phyloP scores from a whole-genome alignment of 805 yeast genomes.

The Aciculoconidium aculeatum region DNA sequence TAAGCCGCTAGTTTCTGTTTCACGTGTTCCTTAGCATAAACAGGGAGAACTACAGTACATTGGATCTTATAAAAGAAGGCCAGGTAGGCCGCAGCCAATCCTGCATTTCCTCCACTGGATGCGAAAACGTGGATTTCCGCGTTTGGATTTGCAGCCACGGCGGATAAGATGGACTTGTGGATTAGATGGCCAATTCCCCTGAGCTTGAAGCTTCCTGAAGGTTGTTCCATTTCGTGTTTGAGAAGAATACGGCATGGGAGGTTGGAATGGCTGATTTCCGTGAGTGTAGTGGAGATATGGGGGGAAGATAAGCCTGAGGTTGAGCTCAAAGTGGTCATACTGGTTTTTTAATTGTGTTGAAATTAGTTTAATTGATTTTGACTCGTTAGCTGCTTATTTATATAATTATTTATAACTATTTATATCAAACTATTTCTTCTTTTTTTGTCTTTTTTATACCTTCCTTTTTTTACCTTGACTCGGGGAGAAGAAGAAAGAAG shows the following conservation, averaged over 20 bases:
- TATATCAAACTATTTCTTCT: no score
- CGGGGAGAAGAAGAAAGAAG: no score
- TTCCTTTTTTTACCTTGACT: no score
- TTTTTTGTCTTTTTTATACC: no score
- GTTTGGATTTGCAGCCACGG: constrained; percentile 13
- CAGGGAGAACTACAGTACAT: constrained; percentile 64
- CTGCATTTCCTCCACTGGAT: constrained; percentile 54
- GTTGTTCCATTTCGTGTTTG: constrained; percentile 49
- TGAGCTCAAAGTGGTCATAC: no score
- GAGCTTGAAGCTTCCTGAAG: constrained; percentile 53
- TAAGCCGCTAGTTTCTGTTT: constrained; percentile 36
- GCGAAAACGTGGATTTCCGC: constrained; percentile 39
- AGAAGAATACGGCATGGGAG: constrained; percentile 37
- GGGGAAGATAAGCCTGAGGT: constrained; percentile 18
- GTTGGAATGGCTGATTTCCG: constrained; percentile 28
- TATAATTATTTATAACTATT: no score
- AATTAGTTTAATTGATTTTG: not conserved
- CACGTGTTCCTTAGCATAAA: constrained; percentile 41
- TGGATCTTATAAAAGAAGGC: constrained; percentile 28
- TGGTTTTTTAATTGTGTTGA: not conserved
- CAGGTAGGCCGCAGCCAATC: constrained; percentile 49
- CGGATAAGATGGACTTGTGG: constrained; percentile 23
- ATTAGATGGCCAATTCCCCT: constrained; percentile 50
- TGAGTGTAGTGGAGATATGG: constrained; percentile 30
- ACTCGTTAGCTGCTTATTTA: not conserved